Conservation (phyloP, 169 alveolate genomes). For the Amoebophrya sp. region DNA sequence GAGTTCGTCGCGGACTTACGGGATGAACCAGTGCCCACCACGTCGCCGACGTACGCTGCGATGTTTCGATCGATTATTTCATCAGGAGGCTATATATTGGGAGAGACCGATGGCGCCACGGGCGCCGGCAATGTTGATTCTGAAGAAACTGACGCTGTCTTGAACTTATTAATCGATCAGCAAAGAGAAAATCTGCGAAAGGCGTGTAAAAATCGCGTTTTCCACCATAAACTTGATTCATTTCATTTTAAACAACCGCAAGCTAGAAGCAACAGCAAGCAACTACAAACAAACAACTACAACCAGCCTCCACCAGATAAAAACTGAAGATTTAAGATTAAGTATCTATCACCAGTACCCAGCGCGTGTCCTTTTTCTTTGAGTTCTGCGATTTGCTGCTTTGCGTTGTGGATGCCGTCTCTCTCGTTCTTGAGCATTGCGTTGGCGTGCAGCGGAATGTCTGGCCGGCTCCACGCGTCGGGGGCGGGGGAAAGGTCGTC, state of each 20-base stretch:
- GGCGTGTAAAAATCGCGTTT: background rate
- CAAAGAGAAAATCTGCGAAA: background rate
- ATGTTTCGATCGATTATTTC: background rate
- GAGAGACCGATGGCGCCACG: background rate
- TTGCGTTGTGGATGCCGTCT: conserved; percentile 29
- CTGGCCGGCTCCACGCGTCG: conserved; percentile 26
- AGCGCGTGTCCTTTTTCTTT: background rate
- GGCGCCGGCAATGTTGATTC: background rate
- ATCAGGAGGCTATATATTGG: background rate
- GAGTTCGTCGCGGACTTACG: conserved; percentile 31
- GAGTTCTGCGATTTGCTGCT: conserved; percentile 25
- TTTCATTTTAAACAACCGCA: no score
- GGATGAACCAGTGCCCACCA: conserved; percentile 30
- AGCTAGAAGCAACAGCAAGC: no score
- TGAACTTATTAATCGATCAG: background rate
- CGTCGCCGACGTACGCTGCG: conserved; percentile 18
- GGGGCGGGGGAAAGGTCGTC: conserved; percentile 33
- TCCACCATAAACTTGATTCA: no score
- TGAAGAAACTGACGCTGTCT: background rate
- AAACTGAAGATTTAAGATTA: no score
- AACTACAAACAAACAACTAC: no score
- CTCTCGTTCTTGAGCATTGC: conserved; percentile 31
- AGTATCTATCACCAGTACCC: no score
- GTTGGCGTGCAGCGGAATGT: conserved; percentile 29
- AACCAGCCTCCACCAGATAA: no score